Base-by-base conservation (phyloP, 1,139 yeast species). In the Debaryomyces fabryi region DNA sequence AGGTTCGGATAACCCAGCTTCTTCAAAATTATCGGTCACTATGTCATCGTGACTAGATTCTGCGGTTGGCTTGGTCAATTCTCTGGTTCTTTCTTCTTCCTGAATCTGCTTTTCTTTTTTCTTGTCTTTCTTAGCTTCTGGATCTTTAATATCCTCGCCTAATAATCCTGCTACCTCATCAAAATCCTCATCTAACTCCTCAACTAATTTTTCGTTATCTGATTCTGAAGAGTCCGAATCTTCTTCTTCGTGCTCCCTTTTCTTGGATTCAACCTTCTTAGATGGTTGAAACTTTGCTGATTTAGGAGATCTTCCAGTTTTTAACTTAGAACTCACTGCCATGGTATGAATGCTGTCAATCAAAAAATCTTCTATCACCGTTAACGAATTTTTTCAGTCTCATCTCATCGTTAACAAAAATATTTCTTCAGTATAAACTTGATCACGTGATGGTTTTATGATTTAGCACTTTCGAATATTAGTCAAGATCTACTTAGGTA, bases 1-100 rank as follows among this genome's bases (percentile, higher is more conserved):
- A 47, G 90, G 93, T 49, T 78, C 86, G 5, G 96, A 88, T 39
- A 92, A 78, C n/a, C 77, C 79, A 3, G 74, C 75, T 39, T 73
- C 65, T 37, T 80, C 81, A 52, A 92, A 81, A 40, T 63, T 65
- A 39, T 68, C 73, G 51, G 65, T 63, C 21, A 54, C 59, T 20
- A 52, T 55, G 24, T 62, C 66, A 39, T 81, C 85, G 2, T 75
- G 65, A 54, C 46, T 52, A 15, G 54, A 56, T 43, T 58, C 60
- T 1, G 61, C 67, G 13, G 58, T 48, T 16, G 75, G 72, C 47
- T 60, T 63, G 47, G 68, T 68, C 36, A 64, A 58, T 21, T 58
- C 56, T 30, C 55, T 59, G 34, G 59, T 57, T 44, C 53, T 56
- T 53, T 38, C 54, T 50, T 45, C 40, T n/a, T 35, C 36, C 21